Percentiles rank a stretch among this genome's conserved stretches.
phyloP scores from a whole-genome alignment of 352 stramenopile genomes.

The Phytophthora cryptogea region DNA sequence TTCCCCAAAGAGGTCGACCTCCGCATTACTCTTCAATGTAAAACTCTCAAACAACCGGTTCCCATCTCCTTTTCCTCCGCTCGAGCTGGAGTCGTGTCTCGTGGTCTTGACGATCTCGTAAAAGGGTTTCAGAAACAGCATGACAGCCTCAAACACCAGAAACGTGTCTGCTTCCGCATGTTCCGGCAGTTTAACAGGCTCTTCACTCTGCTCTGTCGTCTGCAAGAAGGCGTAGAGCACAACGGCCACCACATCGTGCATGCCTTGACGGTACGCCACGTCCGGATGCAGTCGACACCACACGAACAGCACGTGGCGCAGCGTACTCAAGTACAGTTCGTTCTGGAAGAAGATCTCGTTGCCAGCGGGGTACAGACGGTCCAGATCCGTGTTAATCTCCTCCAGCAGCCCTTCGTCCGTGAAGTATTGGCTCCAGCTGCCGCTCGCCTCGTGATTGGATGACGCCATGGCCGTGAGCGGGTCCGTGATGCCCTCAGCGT shows the following conservation, averaged over 20 bases:
- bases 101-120: slow-evolving; percentile 68
- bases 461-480: slow-evolving; percentile 44
- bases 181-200: slow-evolving; percentile 36
- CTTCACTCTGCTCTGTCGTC: not conserved
- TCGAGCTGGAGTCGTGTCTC: slow-evolving; percentile 3
- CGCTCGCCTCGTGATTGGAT: slow-evolving; percentile 3
- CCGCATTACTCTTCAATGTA: slow-evolving; percentile 23
- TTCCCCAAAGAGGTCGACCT: slow-evolving; percentile 16
- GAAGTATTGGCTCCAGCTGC: slow-evolving; percentile 69
- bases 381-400: slow-evolving; percentile 85
- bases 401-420: slow-evolving; percentile 69
- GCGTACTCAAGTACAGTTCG: slow-evolving; percentile 53
- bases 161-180: slow-evolving; percentile 69
- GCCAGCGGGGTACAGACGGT: slow-evolving; percentile 71
- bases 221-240: slow-evolving; percentile 72
- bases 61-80: not conserved
- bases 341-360: slow-evolving; percentile 85
- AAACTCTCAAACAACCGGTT: slow-evolving; percentile 31
- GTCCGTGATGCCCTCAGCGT: slow-evolving; percentile 51
- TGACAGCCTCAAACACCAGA: slow-evolving; percentile 73
- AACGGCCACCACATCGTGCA: slow-evolving; percentile 83
- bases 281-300: slow-evolving; percentile 83
- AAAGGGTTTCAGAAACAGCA: slow-evolving; percentile 81
- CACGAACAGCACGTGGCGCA: slow-evolving; percentile 82
- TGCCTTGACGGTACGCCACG: slow-evolving; percentile 84